Evolutionary conservation across 1,139 yeast species (phyloP), one percentile per base, ranked within the genome.

Genomic region (Barnettozyma hawaiiensis): DNA sequence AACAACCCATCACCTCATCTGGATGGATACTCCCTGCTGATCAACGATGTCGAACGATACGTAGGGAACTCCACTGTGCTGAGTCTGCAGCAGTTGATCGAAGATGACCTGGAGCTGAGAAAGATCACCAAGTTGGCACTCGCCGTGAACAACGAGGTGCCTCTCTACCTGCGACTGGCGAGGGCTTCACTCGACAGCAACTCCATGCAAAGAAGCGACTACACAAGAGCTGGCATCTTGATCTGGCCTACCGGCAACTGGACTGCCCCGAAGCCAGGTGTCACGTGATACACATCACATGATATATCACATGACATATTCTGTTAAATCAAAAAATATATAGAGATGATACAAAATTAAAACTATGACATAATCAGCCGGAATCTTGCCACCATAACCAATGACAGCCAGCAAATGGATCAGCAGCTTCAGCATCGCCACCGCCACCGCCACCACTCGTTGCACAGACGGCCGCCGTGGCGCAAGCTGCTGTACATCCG

Each of bases 401-500:
- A 14, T 26, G 10, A 10, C 6, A 5, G 7, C 11, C 31, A 7
- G 9, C 18, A 10, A 10, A 23, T 4, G 10, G 26, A 9, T 23
- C 26, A 9, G 8, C 11, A 23, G 26, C 11, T 9, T 10, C 26
- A 23, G 11, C 7, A 6, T 15, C 4, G 6, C 16, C 12, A 18
- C 12, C 35, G 26, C 4, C 2, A 5, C 11, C 43, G 41, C 34
- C 35, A 35, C 15, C 78, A 70, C 12, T 71, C 75, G 70, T 15
- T 90, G 97, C 97, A 74, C 81, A 54, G 85, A 67, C 12, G 18
- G 12, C 72, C 14, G 70, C 75, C 71, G 14, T 90, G 97, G 97
- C 74, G 83, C 54, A 85, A 94, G 57, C 74, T 89, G 36, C 71
- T 92, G n/a, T 92, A 96, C 81, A 74, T 85, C 35, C 74, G 75